Percentiles rank a stretch among this genome's conserved stretches.
These are phyloP conservation scores for Conticribra guillardii DNA, from an alignment of 108 stramenopile species.

Conservation along the genomic window DNA sequence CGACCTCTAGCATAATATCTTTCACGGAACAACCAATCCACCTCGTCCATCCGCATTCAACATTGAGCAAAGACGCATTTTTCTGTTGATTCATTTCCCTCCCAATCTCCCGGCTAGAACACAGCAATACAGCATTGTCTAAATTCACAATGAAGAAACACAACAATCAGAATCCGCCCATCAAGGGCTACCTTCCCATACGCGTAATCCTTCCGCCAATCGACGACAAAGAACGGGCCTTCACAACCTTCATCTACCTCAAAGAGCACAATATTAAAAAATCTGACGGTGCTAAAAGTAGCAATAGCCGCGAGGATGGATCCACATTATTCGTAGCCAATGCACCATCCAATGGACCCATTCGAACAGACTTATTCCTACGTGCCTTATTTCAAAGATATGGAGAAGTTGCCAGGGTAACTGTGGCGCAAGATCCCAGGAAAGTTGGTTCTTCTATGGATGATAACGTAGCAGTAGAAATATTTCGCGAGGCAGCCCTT, in stretches of 20 bases:
- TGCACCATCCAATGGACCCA: conserved; percentile 71
- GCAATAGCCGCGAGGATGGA: conserved; percentile 5
- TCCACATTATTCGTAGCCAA: conserved; percentile 87
- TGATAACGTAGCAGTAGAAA: conserved; percentile 18
- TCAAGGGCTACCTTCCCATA: conserved; percentile 87
- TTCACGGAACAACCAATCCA: too few relatives aligned
- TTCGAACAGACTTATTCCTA: conserved; percentile 67
- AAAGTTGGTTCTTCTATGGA: conserved; percentile 20
- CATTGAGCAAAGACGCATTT: too few relatives aligned
- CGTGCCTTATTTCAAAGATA: conserved; percentile 70
- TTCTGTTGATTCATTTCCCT: too few relatives aligned
- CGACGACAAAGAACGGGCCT: conserved; percentile 11
- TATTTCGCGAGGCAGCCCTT: conserved; percentile 39
- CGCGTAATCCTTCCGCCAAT: conserved; percentile 61
- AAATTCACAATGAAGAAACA: conserved; percentile 26
- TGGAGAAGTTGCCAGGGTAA: conserved; percentile 71
- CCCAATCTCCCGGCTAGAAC: too few relatives aligned
- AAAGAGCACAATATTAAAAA: conserved; percentile 67
- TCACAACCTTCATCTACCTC: conserved; percentile 73
- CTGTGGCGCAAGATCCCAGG: conserved; percentile 78
- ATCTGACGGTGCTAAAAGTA: not conserved
- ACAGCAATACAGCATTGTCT: too few relatives aligned
- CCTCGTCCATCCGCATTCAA: too few relatives aligned
- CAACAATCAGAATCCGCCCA: conserved; percentile 32
- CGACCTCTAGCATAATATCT: too few relatives aligned